Conservation (phyloP, 2,329 filamentous ascomycete species). For the Diaporthe eres region DNA sequence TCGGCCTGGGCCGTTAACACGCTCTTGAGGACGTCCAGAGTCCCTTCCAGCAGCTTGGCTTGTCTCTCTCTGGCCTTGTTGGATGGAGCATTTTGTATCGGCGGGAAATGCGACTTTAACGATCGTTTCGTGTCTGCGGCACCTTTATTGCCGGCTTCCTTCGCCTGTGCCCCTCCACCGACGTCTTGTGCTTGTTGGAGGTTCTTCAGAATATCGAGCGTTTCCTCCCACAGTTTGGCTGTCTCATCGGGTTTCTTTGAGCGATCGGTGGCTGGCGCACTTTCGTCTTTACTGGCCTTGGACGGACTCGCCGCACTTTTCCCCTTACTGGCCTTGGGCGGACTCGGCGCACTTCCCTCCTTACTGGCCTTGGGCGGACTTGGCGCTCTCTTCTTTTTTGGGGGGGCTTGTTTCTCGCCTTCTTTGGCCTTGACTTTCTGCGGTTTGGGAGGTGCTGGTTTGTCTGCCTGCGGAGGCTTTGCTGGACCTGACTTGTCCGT, state of each 20-base stretch:
- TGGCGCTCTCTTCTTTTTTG: conserved; percentile 2
- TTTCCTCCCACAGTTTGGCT: conserved; percentile 47
- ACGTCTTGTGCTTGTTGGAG: conserved; percentile 42
- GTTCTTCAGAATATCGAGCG: conserved; percentile 46
- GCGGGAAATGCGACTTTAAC: conserved; percentile 35
- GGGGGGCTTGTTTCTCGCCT: neutral
- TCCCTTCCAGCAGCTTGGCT: conserved; percentile 53
- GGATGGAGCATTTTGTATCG: conserved; percentile 20
- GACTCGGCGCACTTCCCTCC: neutral
- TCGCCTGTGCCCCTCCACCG: neutral
- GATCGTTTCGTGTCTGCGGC: conserved; percentile 39
- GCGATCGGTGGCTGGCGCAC: neutral
- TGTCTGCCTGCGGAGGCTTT: neutral
- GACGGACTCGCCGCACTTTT: neutral
- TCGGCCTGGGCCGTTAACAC: conserved; percentile 52
- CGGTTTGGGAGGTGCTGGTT: neutral
- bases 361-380: neutral
- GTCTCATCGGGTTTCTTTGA: neutral
- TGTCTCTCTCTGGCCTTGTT: conserved; percentile 44
- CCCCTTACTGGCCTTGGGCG: neutral
- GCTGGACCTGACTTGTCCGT: neutral
- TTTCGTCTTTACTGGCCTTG: neutral
- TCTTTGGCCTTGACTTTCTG: neutral
- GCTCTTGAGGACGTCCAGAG: conserved; percentile 54
- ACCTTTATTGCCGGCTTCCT: neutral